Percentiles rank a stretch among this genome's conserved stretches.
Conservation (phyloP, 441 rosid genomes). For the Adansonia rubrostipa region DNA sequence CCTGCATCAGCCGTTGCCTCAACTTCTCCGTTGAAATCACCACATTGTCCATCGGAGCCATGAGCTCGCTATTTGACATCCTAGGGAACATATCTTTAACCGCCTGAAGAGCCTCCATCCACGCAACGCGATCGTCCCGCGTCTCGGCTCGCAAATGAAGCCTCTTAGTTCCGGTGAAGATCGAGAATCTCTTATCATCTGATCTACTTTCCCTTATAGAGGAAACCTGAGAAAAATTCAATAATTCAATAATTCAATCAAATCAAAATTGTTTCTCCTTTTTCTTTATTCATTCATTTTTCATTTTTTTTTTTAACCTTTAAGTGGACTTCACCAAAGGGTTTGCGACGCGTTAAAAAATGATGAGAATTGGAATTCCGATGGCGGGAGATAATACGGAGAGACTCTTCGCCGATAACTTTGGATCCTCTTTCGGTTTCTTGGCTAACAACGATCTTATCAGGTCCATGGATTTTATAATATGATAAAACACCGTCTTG, state of each 20-base stretch:
- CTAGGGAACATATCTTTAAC: slow-evolving; percentile 88
- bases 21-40: slow-evolving; percentile 68
- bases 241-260: not conserved
- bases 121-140: slow-evolving; percentile 65
- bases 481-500: slow-evolving; percentile 91
- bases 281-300: not conserved
- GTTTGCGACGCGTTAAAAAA: slow-evolving; percentile 47
- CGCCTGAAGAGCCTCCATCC: slow-evolving; percentile 89
- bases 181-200: slow-evolving; percentile 84
- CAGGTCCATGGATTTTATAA: slow-evolving; percentile 85
- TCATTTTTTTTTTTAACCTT: slow-evolving; percentile 49
- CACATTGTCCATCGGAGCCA: slow-evolving; percentile 61
- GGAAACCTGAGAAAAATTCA: slow-evolving; percentile 58
- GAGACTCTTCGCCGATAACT: slow-evolving; percentile 82
- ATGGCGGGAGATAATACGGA: slow-evolving; percentile 50
- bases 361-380: slow-evolving; percentile 34
- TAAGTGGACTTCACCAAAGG: slow-evolving; percentile 87
- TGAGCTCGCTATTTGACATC: slow-evolving; percentile 73
- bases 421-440: slow-evolving; percentile 79
- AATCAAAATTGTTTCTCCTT: not conserved
- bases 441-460: slow-evolving; percentile 70
- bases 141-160: slow-evolving; percentile 79
- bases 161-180: slow-evolving; percentile 87
- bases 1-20: slow-evolving; percentile 65
- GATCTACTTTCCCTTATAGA: slow-evolving; percentile 84